Conservation (phyloP, 2,329 filamentous ascomycete species). For the Cytospora chrysosperma region DNA sequence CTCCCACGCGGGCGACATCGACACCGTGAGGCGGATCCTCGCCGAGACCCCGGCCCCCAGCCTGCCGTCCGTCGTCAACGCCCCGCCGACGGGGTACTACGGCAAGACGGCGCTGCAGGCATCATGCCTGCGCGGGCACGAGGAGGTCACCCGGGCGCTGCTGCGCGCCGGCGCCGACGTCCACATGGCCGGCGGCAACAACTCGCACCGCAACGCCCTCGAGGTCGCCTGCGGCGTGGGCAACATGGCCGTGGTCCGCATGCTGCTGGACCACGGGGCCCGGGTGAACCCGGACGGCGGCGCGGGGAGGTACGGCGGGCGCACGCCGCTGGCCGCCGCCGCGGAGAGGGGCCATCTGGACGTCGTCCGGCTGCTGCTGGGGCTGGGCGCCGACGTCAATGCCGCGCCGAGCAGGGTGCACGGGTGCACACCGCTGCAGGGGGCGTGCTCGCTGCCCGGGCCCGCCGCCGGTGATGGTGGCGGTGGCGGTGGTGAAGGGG, state of each 20-base stretch:
- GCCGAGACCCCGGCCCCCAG: background rate
- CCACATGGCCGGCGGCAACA: slow-evolving; percentile 35
- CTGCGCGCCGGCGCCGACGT: slow-evolving; percentile 35
- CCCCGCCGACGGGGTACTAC: slow-evolving; percentile 34
- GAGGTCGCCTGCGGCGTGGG: slow-evolving; percentile 37
- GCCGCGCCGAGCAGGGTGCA: slow-evolving; percentile 27
- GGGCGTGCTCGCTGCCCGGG: slow-evolving; percentile 17
- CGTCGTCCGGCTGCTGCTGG: slow-evolving; percentile 34
- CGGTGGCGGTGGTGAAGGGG: background rate
- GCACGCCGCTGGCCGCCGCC: slow-evolving; percentile 41
- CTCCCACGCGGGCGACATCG: slow-evolving; percentile 33
- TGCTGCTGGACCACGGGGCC: slow-evolving; percentile 33
- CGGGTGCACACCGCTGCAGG: slow-evolving; percentile 30
- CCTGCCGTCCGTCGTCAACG: slow-evolving; percentile 28
- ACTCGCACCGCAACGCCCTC: slow-evolving; percentile 40
- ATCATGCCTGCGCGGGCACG: slow-evolving; percentile 32
- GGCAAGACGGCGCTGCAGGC: slow-evolving; percentile 40
- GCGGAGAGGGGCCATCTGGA: slow-evolving; percentile 30
- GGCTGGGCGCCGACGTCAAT: slow-evolving; percentile 38
- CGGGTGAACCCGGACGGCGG: slow-evolving; percentile 31
- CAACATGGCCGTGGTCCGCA: slow-evolving; percentile 27
- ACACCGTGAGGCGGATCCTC: slow-evolving; percentile 30
- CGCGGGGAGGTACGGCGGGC: slow-evolving; percentile 34
- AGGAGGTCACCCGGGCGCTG: slow-evolving; percentile 30
- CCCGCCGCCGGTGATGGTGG: no score